Base-by-base conservation (phyloP, 441 rosid genomes). In the Jatropha multifida region DNA sequence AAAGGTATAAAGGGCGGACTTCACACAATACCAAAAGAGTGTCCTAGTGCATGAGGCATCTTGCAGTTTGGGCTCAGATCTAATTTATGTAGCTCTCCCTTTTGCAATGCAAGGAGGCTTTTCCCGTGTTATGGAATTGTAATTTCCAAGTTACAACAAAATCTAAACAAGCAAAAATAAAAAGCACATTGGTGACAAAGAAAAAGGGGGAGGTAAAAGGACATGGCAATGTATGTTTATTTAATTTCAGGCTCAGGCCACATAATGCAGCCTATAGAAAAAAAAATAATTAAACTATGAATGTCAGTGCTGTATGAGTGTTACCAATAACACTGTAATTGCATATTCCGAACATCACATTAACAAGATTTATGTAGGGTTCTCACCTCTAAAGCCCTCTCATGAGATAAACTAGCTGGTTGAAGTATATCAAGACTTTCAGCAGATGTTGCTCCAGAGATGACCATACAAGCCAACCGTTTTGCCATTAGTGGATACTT, bases 401-500 rank as follows among this genome's bases (percentile, higher is more conserved):
- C 85, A 65, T 75, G 68, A 58, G 87, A 81, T 74, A 92, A 83
- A 79, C 71, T 79, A 68, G 90, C 88, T 18, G 93, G 94, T 72
- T 92, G 96, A 77, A 90, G 93, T 83, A 94, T 88, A 80, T 94
- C 87, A 72, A 88, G 82, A 77, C 78, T 74, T 65, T 86, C 85
- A 48, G 88, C 82, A 17, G 90, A 69, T 69, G 78, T 84, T 72
- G 84, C 86, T 71, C 94, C 94, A 26, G 92, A 85, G 64, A 88
- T 81, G 56, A 92, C 83, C 91, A 87, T 85, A 79, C 96, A 90
- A 78, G 89, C 89, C 80, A 92, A 84, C 81, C 96, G 88, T 83
- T 88, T 94, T 49, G 87, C 94, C 81, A 94, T 74, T 77, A 86
- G 92, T 42, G 97, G 97, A 84, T 89, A 92, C 84, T 94, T 92